phyloP scores from a whole-genome alignment of 2,329 filamentous ascomycete species.

The Colletotrichum australisinense region DNA sequence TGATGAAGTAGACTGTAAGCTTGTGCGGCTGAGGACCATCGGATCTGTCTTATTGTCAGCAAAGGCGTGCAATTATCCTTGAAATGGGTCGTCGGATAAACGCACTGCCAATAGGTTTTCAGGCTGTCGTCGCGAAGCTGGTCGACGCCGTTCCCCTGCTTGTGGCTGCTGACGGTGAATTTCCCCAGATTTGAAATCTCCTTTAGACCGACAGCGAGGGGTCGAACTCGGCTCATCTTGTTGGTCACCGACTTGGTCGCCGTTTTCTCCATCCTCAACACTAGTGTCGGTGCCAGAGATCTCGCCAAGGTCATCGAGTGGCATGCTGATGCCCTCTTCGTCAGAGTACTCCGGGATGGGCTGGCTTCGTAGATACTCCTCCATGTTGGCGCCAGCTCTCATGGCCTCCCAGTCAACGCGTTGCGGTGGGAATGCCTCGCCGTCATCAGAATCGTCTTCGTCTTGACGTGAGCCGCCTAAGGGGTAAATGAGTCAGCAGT shows the following conservation, averaged over 20 bases:
- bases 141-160: constrained; percentile 82
- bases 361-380: constrained; percentile 27
- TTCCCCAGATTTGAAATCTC: constrained; percentile 87
- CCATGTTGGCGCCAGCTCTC: constrained; percentile 33
- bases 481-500: constrained; percentile 28
- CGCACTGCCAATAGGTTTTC: constrained; percentile 82
- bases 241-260: constrained; percentile 40
- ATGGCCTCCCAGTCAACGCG: constrained; percentile 33
- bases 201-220: constrained; percentile 71
- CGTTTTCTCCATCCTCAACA: constrained; percentile 44
- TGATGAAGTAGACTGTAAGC: constrained; percentile 87
- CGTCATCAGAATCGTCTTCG: constrained; percentile 31
- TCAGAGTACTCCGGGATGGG: constrained; percentile 34
- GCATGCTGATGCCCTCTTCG: constrained; percentile 25
- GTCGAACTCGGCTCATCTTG: constrained; percentile 58
- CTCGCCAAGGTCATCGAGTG: constrained; percentile 32
- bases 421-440: constrained; percentile 32
- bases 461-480: constrained; percentile 26
- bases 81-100: constrained; percentile 32
- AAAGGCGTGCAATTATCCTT: neutral
- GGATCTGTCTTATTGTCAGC: constrained; percentile 62
- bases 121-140: constrained; percentile 81
- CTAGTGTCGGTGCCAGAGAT: constrained; percentile 42
- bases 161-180: constrained; percentile 85
- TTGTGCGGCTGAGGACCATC: constrained; percentile 87